These are phyloP conservation scores for Balansia obtecta DNA, from an alignment of 2,329 filamentous ascomycete species.

Conservation along the genomic window DNA sequence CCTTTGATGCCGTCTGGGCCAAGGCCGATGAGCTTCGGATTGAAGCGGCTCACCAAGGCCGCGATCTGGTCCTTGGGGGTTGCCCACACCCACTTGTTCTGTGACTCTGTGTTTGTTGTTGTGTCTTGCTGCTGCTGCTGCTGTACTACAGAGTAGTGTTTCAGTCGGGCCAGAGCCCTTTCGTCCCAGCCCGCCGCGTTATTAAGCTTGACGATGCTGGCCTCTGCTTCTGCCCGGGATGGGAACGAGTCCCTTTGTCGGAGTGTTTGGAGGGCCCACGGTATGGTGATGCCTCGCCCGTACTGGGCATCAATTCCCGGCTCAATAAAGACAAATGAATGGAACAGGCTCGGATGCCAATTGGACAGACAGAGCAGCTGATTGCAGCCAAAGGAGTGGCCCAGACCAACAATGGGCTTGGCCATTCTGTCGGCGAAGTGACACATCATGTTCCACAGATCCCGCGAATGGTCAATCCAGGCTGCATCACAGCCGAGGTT, in stretches of 20 bases:
- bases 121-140: background rate
- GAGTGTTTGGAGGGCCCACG: slow-evolving; percentile 1
- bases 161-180: background rate
- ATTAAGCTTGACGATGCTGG: background rate
- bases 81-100: background rate
- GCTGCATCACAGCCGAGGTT: slow-evolving; percentile 4
- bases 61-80: slow-evolving; percentile 1
- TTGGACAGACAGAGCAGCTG: slow-evolving; percentile 3
- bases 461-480: slow-evolving; percentile 4
- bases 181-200: background rate
- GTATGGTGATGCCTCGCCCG: slow-evolving; percentile 1
- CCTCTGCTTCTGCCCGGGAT: background rate
- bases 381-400: slow-evolving; percentile 4
- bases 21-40: background rate
- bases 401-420: slow-evolving; percentile 4
- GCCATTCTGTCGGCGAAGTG: background rate
- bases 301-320: slow-evolving; percentile 2
- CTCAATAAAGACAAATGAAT: slow-evolving; percentile 5
- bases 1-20: slow-evolving; percentile 1
- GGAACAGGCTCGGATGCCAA: slow-evolving; percentile 4
- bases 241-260: background rate
- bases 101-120: background rate
- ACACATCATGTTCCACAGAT: slow-evolving; percentile 1
- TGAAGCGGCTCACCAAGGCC: slow-evolving; percentile 1
- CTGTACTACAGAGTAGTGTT: background rate